A percentile compares a stretch with the other conserved stretches of the same genome.
phyloP scores from a whole-genome alignment of 305 asterid species.

The Fraxinus sp. region DNA sequence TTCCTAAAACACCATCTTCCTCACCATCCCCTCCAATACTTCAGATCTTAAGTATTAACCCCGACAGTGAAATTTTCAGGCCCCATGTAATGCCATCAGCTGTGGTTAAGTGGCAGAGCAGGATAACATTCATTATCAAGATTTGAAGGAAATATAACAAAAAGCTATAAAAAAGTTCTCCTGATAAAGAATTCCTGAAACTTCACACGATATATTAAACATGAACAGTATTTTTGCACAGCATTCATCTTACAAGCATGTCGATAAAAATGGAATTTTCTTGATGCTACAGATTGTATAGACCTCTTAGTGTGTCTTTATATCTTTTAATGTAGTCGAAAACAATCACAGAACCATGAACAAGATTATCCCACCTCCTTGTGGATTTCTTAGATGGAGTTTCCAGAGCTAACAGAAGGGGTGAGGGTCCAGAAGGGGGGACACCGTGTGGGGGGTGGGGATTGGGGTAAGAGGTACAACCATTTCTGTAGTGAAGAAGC shows the following conservation, averaged over 20 bases:
- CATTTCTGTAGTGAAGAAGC: not conserved
- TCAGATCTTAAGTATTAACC: not conserved
- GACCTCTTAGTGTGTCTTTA: not conserved
- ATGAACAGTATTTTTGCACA: not conserved
- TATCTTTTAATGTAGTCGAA: not conserved
- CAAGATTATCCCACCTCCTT: not conserved
- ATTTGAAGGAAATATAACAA: not conserved
- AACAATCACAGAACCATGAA: not conserved
- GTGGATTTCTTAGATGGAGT: not conserved
- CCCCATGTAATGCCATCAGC: not conserved
- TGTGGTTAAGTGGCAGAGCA: not conserved
- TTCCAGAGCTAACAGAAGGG: not conserved
- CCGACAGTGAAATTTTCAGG: not conserved
- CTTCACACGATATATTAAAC: not conserved
- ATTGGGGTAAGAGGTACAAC: not conserved
- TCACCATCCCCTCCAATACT: not conserved
- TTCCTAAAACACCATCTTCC: not conserved
- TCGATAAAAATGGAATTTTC: not conserved
- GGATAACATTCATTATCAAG: not conserved
- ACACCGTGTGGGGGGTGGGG: not conserved
- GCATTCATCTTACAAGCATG: not conserved
- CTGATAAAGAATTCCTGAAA: not conserved
- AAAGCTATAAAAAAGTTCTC: not conserved
- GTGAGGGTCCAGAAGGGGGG: not conserved
- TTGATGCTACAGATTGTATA: not conserved